Conservation (phyloP, 177 flowering plant genomes). For the Vitis hybrid region DNA sequence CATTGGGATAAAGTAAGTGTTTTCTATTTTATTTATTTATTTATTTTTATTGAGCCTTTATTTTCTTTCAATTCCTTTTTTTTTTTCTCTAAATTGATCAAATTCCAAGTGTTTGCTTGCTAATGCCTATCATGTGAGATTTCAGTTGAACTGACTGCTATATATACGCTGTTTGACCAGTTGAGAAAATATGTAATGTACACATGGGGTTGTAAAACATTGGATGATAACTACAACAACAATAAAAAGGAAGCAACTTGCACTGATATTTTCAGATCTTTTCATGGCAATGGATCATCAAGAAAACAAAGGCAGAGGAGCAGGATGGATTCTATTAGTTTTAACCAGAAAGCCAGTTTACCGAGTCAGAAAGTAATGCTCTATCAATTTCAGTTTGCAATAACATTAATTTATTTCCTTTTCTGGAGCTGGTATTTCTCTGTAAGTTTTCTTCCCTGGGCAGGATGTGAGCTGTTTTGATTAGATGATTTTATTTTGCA, state of each 20-base stretch:
- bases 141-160: slow-evolving; percentile 3
- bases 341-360: slow-evolving; percentile 28
- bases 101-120: background rate
- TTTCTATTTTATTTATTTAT: background rate
- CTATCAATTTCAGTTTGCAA: slow-evolving; percentile 3
- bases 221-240: slow-evolving; percentile 39
- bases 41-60: background rate
- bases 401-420: background rate
- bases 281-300: slow-evolving; percentile 32
- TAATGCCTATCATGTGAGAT: too few species aligned
- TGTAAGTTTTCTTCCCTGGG: background rate
- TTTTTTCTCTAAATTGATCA: too few species aligned
- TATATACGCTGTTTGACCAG: slow-evolving; percentile 35
- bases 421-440: background rate
- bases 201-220: slow-evolving; percentile 60
- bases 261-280: slow-evolving; percentile 23
- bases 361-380: slow-evolving; percentile 42
- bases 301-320: slow-evolving; percentile 27
- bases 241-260: slow-evolving; percentile 30
- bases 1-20: slow-evolving; percentile 79
- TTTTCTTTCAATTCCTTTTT: background rate
- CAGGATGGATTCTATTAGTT: slow-evolving; percentile 33
- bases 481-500: slow-evolving; percentile 14
- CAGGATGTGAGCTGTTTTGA: background rate
- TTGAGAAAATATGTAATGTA: slow-evolving; percentile 88